Conservation (phyloP, 331 rosid species). For the Cydonia oblonga region DNA sequence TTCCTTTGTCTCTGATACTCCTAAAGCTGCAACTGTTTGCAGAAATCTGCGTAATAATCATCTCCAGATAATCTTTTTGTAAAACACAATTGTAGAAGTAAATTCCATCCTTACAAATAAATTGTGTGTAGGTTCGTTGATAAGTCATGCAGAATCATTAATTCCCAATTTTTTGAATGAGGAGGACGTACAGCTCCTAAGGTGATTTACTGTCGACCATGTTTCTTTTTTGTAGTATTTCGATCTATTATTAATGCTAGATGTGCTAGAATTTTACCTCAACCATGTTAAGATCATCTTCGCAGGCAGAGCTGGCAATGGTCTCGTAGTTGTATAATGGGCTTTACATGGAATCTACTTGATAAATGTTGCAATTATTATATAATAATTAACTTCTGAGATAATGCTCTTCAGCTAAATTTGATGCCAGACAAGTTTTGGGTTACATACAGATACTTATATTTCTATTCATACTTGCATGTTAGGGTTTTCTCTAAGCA, state of each 20-base stretch:
- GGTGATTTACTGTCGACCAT: conserved; percentile 35
- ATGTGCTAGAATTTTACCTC: background rate
- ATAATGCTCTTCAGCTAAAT: too few species aligned
- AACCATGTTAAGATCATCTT: background rate
- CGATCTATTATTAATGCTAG: background rate
- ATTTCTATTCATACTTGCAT: conserved; percentile 7
- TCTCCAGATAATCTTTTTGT: conserved; percentile 6
- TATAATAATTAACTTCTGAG: too few species aligned
- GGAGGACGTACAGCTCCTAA: conserved; percentile 85
- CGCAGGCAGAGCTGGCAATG: background rate
- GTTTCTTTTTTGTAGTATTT: background rate
- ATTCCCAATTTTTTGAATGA: conserved; percentile 65
- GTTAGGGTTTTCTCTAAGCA: conserved; percentile 66
- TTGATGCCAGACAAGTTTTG: too few species aligned
- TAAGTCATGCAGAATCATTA: conserved; percentile 88
- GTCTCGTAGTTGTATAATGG: background rate
- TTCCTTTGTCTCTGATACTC: conserved; percentile 47
- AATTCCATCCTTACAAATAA: conserved; percentile 22
- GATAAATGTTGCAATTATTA: background rate
- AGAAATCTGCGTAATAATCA: conserved; percentile 65
- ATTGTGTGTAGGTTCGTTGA: conserved; percentile 67
- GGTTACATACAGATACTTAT: too few species aligned
- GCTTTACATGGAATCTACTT: background rate
- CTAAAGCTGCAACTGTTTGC: conserved; percentile 51
- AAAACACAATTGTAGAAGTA: conserved; percentile 2